Conservation (phyloP, 768 basidiomycete genomes). For the Auriscalpium microsporum region DNA sequence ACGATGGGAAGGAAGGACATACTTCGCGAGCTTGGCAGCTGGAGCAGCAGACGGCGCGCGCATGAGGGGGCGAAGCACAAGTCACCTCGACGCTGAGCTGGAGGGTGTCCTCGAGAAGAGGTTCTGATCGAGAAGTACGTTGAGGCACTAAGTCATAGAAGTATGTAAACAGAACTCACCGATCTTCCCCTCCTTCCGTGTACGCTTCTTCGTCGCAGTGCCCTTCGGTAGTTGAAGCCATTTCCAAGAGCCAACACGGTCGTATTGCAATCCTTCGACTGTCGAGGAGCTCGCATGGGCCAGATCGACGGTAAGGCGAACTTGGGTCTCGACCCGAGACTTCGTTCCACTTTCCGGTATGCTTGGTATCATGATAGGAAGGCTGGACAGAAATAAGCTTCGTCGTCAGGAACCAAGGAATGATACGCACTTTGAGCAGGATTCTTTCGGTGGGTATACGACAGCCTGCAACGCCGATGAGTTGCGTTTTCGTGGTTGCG, state of each 20-base stretch:
- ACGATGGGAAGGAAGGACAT: conserved; percentile 3
- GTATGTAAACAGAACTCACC: conserved; percentile 33
- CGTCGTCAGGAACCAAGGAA: not conserved
- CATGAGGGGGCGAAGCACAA: conserved; percentile 74
- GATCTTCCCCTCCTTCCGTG: conserved; percentile 77
- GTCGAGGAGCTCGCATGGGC: conserved; percentile 56
- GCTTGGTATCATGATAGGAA: conserved; percentile 76
- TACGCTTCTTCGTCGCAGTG: conserved; percentile 76
- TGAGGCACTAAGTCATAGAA: not conserved
- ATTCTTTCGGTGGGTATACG: conserved; percentile 64
- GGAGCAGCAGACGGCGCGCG: conserved; percentile 72
- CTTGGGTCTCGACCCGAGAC: conserved; percentile 92
- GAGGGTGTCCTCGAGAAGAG: conserved; percentile 59
- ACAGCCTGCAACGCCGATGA: conserved; percentile 45
- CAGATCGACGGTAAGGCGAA: conserved; percentile 75
- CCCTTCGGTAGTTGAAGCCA: conserved; percentile 76
- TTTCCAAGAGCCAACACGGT: conserved; percentile 84
- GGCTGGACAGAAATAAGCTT: conserved; percentile 31
- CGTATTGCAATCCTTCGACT: conserved; percentile 55
- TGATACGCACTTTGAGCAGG: conserved; percentile 59
- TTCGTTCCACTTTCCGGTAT: conserved; percentile 80
- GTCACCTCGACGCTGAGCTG: conserved; percentile 67
- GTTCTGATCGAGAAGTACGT: conserved; percentile 36
- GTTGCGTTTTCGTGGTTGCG: conserved; percentile 50
- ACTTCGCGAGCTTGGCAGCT: conserved; percentile 86